phyloP scores from a whole-genome alignment of 2,329 filamentous ascomycete species.

The Zasmidium angulare region DNA sequence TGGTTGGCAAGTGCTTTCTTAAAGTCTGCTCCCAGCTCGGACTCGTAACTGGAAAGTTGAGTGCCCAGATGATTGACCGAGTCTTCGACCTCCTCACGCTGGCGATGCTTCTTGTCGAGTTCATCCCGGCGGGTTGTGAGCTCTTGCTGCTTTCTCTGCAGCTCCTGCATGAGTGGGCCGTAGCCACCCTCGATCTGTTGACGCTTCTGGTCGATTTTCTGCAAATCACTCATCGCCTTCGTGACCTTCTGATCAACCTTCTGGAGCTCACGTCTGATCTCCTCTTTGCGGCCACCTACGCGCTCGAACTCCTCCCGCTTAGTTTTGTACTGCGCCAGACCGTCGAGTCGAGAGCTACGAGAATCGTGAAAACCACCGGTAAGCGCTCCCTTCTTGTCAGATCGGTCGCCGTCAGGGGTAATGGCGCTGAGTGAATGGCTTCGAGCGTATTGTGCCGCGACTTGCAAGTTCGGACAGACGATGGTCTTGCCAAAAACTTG shows the following conservation, averaged over 20 bases:
- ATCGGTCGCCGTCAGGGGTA: conserved; percentile 89
- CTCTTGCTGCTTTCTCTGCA: conserved; percentile 72
- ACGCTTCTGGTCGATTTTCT: conserved; percentile 77
- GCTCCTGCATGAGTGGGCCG: conserved; percentile 73
- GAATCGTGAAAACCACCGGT: conserved; percentile 93
- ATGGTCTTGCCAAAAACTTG: conserved; percentile 96
- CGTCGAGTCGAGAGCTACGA: conserved; percentile 81
- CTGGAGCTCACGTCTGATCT: conserved; percentile 70
- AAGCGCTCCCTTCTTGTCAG: conserved; percentile 91
- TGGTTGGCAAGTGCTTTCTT: conserved; percentile 80
- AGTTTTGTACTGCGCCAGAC: conserved; percentile 71
- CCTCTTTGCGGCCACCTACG: conserved; percentile 61
- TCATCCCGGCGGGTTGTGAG: conserved; percentile 71
- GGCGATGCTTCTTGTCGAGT: conserved; percentile 68
- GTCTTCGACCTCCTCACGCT: conserved; percentile 68
- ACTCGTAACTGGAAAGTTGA: conserved; percentile 72
- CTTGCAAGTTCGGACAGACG: conserved; percentile 83
- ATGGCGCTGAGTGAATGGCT: conserved; percentile 91
- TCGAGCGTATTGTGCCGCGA: conserved; percentile 87
- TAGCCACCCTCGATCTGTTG: conserved; percentile 79
- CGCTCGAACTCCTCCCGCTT: conserved; percentile 74
- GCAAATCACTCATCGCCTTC: conserved; percentile 75
- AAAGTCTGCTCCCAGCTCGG: conserved; percentile 82
- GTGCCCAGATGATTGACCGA: conserved; percentile 60
- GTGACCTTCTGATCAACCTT: conserved; percentile 87